A percentile compares a stretch with the other conserved stretches of the same genome.
Conservation (phyloP, 225 moss, liverwort and hornwort genomes). For the Climacium dendroides region DNA sequence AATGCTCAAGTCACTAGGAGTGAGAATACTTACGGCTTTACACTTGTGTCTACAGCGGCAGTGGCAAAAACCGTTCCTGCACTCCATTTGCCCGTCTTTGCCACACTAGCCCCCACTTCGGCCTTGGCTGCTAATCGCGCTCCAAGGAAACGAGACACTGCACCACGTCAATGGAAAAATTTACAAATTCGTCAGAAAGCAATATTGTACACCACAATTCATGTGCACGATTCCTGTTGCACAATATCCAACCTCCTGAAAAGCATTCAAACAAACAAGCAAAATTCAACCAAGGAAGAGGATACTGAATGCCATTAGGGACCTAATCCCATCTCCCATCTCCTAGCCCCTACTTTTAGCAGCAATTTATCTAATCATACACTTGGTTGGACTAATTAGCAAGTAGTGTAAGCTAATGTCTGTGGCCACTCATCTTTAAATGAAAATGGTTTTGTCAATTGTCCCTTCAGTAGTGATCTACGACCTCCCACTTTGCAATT, state of each 20-base stretch:
- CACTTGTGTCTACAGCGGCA: constrained; percentile 27
- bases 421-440: not conserved
- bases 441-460: not conserved
- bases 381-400: not conserved
- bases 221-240: not conserved
- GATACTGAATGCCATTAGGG: not conserved
- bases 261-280: not conserved
- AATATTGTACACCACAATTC: not conserved
- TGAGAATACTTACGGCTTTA: constrained; percentile 34
- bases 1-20: not conserved
- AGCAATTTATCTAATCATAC: not conserved
- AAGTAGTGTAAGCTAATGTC: not conserved
- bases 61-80: constrained; percentile 33
- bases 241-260: not conserved
- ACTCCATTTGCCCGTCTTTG: not conserved
- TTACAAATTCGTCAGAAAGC: not conserved
- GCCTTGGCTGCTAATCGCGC: constrained; percentile 6
- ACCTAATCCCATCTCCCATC: not conserved
- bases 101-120: not conserved
- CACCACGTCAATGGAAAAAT: not conserved
- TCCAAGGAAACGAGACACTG: constrained; percentile 37
- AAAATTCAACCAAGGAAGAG: not conserved
- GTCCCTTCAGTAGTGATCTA: not conserved
- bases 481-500: not conserved
- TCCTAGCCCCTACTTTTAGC: not conserved